A percentile compares a stretch with the other conserved stretches of the same genome.
Conservation (phyloP, 768 basidiomycete genomes). For the Lactarius akahatsu region DNA sequence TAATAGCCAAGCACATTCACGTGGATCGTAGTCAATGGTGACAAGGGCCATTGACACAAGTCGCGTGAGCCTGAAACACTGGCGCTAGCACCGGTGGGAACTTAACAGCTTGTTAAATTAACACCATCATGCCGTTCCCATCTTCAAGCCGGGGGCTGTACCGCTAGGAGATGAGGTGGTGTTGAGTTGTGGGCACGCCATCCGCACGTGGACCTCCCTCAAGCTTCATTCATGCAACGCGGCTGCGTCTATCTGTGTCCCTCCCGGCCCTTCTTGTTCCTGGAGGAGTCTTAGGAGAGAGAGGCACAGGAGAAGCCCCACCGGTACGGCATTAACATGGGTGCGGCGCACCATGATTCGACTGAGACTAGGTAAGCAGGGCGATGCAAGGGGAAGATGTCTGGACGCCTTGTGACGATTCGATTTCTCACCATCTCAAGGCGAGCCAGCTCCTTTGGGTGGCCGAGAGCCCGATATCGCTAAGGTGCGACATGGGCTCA, state of each 20-base stretch:
- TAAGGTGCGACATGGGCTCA: neutral
- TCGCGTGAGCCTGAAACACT: constrained; percentile 1
- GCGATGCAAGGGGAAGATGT: neutral
- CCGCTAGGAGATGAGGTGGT: neutral
- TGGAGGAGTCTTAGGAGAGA: neutral
- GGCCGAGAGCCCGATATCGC: neutral
- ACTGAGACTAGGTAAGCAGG: neutral
- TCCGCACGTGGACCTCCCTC: neutral
- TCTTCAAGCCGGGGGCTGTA: neutral
- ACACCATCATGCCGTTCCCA: no score
- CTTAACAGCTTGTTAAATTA: neutral
- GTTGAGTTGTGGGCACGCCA: neutral
- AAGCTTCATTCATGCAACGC: neutral
- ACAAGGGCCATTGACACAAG: neutral
- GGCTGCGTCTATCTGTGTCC: neutral
- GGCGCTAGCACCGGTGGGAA: neutral
- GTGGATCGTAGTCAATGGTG: neutral
- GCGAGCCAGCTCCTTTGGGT: neutral
- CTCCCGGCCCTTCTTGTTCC: neutral
- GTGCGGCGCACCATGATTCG: neutral
- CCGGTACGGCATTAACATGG: neutral
- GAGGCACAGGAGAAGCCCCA: neutral
- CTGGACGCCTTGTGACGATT: no score
- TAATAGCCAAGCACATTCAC: neutral
- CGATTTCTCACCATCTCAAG: neutral